These are phyloP conservation scores for Solanum hybrid DNA, from an alignment of 305 asterid species.

Conservation along the genomic window DNA sequence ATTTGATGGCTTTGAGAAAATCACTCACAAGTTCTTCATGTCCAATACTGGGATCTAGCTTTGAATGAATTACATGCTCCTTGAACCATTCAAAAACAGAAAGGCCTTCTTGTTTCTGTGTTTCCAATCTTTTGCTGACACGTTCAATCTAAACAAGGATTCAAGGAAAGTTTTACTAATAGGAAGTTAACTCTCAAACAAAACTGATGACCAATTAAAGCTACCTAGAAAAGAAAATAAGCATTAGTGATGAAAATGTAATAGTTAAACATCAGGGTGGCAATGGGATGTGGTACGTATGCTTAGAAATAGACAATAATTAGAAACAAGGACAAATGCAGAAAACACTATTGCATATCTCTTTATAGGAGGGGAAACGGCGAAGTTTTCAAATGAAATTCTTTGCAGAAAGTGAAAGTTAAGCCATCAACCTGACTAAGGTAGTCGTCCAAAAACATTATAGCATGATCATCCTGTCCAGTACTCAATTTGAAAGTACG, in stretches of 20 bases:
- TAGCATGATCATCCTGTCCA: slow-evolving; percentile 94
- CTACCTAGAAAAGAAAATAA: background rate
- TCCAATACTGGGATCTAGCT: slow-evolving; percentile 68
- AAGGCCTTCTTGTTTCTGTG: slow-evolving; percentile 41
- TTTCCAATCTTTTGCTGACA: slow-evolving; percentile 52
- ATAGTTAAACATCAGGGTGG: background rate
- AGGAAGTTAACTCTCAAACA: background rate
- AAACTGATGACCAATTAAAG: background rate
- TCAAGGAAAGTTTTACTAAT: background rate
- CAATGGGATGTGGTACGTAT: background rate
- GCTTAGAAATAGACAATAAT: background rate
- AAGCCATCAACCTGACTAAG: slow-evolving; percentile 55
- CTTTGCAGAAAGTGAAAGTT: background rate
- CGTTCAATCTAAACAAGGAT: slow-evolving; percentile 48
- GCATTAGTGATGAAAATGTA: background rate
- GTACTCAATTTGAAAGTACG: slow-evolving; percentile 78
- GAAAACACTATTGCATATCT: background rate
- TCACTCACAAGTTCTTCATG: slow-evolving; percentile 82
- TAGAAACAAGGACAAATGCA: background rate
- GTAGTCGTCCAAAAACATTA: slow-evolving; percentile 81
- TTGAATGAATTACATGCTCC: slow-evolving; percentile 57
- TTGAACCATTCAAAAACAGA: slow-evolving; percentile 74
- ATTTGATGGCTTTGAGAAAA: slow-evolving; percentile 6
- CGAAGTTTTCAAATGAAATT: background rate
- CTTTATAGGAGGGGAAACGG: background rate